Percentiles rank a stretch among this genome's conserved stretches.
phyloP scores from a whole-genome alignment of 169 alveolate species.

The Eimeria maxima region DNA sequence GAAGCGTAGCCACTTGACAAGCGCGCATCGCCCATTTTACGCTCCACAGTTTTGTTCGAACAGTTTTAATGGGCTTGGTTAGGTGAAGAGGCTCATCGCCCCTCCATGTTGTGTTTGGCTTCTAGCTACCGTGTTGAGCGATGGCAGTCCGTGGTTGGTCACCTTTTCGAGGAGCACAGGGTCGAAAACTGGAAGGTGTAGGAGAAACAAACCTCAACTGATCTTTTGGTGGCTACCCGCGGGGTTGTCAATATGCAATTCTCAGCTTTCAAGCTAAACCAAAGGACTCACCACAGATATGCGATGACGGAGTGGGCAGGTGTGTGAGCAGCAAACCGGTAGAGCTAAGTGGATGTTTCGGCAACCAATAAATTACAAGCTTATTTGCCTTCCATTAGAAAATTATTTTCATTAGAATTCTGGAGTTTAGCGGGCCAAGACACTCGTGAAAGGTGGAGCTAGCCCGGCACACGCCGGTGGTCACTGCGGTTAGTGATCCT shows the following conservation, averaged over 20 bases:
- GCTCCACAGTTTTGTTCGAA: not conserved
- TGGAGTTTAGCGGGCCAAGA: not conserved
- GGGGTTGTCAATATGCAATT: no score
- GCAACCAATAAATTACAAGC: not conserved
- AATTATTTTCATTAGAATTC: not conserved
- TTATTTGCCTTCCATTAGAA: no score
- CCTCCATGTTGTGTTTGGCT: not conserved
- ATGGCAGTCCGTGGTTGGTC: not conserved
- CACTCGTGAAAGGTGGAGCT: not conserved
- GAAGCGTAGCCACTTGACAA: not conserved
- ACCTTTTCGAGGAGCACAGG: not conserved
- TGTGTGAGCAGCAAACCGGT: not conserved
- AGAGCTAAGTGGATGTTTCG: not conserved
- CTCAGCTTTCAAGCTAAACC: not conserved
- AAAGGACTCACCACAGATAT: not conserved
- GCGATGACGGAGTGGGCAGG: not conserved
- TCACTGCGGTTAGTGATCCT: not conserved
- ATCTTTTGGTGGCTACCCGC: not conserved
- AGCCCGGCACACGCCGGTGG: not conserved
- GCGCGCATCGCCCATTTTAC: not conserved
- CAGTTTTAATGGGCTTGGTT: not conserved
- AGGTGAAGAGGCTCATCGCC: not conserved
- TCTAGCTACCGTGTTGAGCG: not conserved
- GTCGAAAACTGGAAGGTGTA: not conserved
- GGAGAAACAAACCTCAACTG: not conserved